Evolutionary conservation across 306 rosid genomes (phyloP).

Genomic region (Cicer chorassanicum): DNA sequence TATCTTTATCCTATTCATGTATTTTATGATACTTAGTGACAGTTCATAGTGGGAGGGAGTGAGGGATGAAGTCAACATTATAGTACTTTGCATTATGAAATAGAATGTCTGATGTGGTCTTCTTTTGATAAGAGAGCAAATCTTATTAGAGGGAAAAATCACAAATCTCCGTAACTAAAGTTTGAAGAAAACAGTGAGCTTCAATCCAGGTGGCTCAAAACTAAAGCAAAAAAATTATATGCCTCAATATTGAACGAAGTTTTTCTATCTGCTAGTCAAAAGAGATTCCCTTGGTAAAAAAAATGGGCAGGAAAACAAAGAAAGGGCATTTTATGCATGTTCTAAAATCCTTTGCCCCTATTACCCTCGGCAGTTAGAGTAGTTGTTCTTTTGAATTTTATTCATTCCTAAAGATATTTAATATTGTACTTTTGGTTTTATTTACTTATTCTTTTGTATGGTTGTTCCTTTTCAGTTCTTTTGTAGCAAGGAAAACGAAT

Average conservation of each 20-base stretch:
- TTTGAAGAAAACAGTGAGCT: conserved; percentile 28
- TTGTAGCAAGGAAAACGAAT: conserved; percentile 88
- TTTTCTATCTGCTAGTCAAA: conserved; percentile 25
- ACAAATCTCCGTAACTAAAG: conserved; percentile 13
- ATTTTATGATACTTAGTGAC: conserved; percentile 37
- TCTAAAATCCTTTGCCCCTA: not conserved
- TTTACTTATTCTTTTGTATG: conserved; percentile 40
- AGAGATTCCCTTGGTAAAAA: conserved; percentile 1
- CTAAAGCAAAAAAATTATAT: conserved; percentile 20
- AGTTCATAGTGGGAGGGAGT: conserved; percentile 4
- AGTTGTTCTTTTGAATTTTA: conserved; percentile 26
- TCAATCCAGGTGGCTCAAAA: not conserved
- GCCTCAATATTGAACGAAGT: conserved; percentile 1
- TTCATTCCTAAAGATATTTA: conserved; percentile 37
- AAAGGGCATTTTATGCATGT: conserved; percentile 18
- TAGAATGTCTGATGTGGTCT: conserved; percentile 16
- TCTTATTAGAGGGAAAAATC: conserved; percentile 13
- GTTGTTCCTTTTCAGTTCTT: conserved; percentile 65
- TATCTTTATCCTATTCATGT: conserved; percentile 25
- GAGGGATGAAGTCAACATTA: conserved; percentile 17
- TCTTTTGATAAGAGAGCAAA: not conserved
- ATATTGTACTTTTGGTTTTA: conserved; percentile 33
- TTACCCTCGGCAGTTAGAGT: not conserved
- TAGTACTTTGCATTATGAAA: conserved; percentile 23
- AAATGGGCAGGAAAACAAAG: conserved; percentile 3